Evolutionary conservation across 2,329 filamentous ascomycete genomes (phyloP), one percentile per base, ranked within the genome.

Genomic region (Macrophomina tecta): DNA sequence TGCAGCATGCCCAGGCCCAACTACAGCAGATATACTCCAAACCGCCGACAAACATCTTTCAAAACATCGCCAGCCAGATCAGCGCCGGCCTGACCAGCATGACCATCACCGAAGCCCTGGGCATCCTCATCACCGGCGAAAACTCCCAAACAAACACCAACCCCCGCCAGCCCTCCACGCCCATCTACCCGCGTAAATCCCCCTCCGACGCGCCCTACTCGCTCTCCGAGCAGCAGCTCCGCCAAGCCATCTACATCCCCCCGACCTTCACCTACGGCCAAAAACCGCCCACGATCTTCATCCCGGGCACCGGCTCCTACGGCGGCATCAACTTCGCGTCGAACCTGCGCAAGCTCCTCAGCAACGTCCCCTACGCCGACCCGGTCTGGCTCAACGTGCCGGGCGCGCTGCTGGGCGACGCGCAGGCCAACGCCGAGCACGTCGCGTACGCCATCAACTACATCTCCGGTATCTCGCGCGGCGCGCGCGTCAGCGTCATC

Each of bases 401-500:
- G 0, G 75, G 75, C 1, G 76, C 78, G 46, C 77, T 83, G 45
- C 76, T 86, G 9, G 74, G 69, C 28, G 84, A 88, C 67, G 80
- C 79, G 0, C 85, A 87, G 69, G 69, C 76, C 34, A 87, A 84
- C 69, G 75, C 83, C 4, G 85, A 88, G 72, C 87, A 84, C 69
- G 81, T 86, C 46, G 84, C 84, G 3, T 87, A 88, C 72, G 84
- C 85, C 5, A 83, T 87, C 68, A 85, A 87, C 75, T 88, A 87
- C 74, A 79, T 87, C 67, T 74, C 77, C 34, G 77, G 73, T 40
- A 74, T 84, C 68, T 79, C 77, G 51, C 72, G 76, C 23, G 6
- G 6, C 28, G 69, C 72, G 16, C 78, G 82, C 23, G 75, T 84
- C 6, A 76, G 78, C 18, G 76, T 86, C 23, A 73, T 87, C n/a